Base-by-base conservation (phyloP, 2,329 filamentous ascomycete genomes). In the Neofusicoccum cordaticola region DNA sequence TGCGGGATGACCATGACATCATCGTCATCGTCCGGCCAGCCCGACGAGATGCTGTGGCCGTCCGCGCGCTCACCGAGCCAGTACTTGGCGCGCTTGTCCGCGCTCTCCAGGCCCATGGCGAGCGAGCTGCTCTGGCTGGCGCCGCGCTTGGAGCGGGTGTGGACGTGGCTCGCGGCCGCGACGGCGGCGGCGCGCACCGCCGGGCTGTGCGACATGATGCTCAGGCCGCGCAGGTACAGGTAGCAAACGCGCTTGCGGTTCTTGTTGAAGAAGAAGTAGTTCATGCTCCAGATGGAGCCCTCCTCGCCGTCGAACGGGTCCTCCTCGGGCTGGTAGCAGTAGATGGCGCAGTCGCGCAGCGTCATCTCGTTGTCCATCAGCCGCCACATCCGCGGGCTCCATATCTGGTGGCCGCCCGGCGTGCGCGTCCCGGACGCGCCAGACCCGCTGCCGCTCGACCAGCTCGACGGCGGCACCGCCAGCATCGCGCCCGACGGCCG, bases 251-350 rank as follows among this genome's bases (percentile, higher is more conserved):
- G 88, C 81, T 98, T 98, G 73, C 90, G 85, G 31, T 88, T 83
- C 72, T 94, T 94, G 82, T 96, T 97, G 85, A 97, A 98, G 78
- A 98, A 96, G 82, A 99, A 97, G 78, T 96, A 97, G 77, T 98
- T 93, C 67, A 93, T 84, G 57, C 91, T 93, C 94, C 94, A 99
- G 67, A 99, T 93, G 9, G 93, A 90, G 67, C 92, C 91, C 73
- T 97, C 93, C 67, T 96, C 93, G 68, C 93, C 93, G 71, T 93
- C 90, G 71, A 96, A 97, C 0, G 93, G 92, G 73, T 97, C 93
- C 67, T 93, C 91, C 45, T 92, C 89, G 0, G 95, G 95, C 60
- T 90, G 87, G 79, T 96, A 99, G 64, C 90, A 90, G 77, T 97
- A 98, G 67, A 94, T 88, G 64, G 89, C 90, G 79, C 95, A 99